phyloP scores from a whole-genome alignment of 139 green algal species.

The Micractinium conductrix region DNA sequence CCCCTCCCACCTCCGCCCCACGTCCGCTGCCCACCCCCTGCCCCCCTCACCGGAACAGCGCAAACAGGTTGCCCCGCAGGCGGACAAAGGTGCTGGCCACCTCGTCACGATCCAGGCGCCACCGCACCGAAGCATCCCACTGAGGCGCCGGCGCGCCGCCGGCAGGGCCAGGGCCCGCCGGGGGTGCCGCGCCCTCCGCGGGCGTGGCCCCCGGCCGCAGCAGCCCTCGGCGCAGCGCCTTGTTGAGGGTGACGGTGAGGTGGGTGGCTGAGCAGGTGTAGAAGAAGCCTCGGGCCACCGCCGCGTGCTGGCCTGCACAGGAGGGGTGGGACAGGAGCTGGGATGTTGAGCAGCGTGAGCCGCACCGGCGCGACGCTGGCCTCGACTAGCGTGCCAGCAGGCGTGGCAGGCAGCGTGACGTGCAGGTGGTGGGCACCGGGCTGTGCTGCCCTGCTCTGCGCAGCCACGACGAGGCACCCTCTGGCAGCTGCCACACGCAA shows the following conservation, averaged over 20 bases:
- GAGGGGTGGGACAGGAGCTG: background rate
- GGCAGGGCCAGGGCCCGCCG: no score
- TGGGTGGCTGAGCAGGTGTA: background rate
- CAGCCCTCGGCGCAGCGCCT: slow-evolving; percentile 40
- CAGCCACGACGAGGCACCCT: no score
- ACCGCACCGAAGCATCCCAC: slow-evolving; percentile 41
- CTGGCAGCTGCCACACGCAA: no score
- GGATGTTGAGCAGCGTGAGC: background rate
- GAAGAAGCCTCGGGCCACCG: slow-evolving; percentile 40
- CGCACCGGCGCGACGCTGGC: no score
- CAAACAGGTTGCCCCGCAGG: slow-evolving; percentile 69
- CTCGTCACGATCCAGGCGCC: slow-evolving; percentile 84
- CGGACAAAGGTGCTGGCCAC: slow-evolving; percentile 53
- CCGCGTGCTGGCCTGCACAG: slow-evolving; percentile 44
- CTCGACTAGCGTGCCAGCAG: no score
- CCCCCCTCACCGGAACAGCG: slow-evolving; percentile 41
- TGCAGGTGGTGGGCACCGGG: no score
- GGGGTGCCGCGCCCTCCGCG: background rate
- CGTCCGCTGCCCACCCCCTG: no score
- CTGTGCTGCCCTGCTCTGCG: no score
- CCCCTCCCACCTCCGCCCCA: background rate
- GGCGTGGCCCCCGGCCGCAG: background rate
- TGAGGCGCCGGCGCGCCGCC: background rate
- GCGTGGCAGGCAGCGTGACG: background rate
- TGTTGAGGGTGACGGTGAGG: slow-evolving; percentile 44